Conservation (phyloP, 176 grass and related monocot genomes). For the Musa schizocarpa region DNA sequence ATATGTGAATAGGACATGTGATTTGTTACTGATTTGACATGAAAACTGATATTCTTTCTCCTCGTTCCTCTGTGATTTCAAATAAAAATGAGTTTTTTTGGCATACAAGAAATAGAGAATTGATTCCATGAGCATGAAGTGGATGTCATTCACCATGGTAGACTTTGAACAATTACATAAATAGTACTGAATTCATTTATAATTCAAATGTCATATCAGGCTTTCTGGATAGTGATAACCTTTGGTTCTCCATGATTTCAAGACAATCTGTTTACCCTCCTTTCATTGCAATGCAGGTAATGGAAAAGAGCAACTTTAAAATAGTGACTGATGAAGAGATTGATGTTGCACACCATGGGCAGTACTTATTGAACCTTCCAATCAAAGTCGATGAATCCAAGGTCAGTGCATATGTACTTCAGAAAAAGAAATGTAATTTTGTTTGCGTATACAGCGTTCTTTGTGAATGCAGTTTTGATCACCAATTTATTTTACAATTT, state of each 20-base stretch:
- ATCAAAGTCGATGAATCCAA: constrained; percentile 97
- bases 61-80: too few relatives aligned
- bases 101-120: too few relatives aligned
- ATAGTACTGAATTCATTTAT: too few relatives aligned
- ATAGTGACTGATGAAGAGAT: constrained; percentile 90
- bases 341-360: constrained; percentile 79
- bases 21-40: too few relatives aligned
- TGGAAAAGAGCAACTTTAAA: constrained; percentile 97
- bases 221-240: not conserved
- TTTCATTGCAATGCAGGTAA: constrained; percentile 41
- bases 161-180: too few relatives aligned
- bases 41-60: too few relatives aligned
- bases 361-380: constrained; percentile 90
- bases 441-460: not conserved
- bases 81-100: too few relatives aligned
- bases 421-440: not conserved
- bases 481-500: not conserved
- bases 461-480: not conserved
- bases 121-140: too few relatives aligned
- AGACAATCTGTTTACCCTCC: constrained; percentile 1
- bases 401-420: constrained; percentile 21
- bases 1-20: too few relatives aligned
- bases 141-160: too few relatives aligned
- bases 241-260: not conserved
- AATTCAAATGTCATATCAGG: not conserved